Evolutionary conservation across 2,329 filamentous ascomycete species (phyloP), one percentile per base, ranked within the genome.

Genomic region (Ophiostoma perfectum): DNA sequence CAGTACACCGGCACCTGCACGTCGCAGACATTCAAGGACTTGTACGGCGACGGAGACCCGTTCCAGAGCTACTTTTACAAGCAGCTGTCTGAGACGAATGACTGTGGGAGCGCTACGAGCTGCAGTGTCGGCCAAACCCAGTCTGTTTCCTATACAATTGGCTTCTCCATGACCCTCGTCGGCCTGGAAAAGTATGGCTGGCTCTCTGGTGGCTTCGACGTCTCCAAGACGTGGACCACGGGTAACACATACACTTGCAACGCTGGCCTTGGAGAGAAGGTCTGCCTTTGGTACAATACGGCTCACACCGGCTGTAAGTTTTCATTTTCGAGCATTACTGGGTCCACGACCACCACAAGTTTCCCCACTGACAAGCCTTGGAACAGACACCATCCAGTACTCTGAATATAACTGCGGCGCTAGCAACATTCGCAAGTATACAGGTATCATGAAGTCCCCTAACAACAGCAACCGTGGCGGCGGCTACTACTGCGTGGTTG

Each of bases 401-500:
- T 38, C 12, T 5, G 5, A 62, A 1, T 66, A 36, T 4, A 16
- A 49, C 49, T 55, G 49, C 18, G 49, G 49, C 18, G 5, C 49
- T 2, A 9, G 8, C 49, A 6, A 9, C 16, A 2, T 49, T 16
- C 12, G 9, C 12, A 49, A 49, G 14, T 16, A n/a, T 12, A 6
- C 12, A 1, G 47, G 3, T n/a, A 2, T 68, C 63, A 47, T 68
- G 41, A 41, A 14, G 27, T 68, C 63, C 12, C 67, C 49, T 36
- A 68, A 68, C 16, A 42, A 38, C 4, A 5, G 16, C 18, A 68
- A 65, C 45, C 63, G 63, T 47, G 58, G 45, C 52, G 63, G 67
- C n/a, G 47, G 62, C 63, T 68, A 65, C 67, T 62, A 65, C 62
- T 65, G 62, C n/a, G 62, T 65, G 38, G 27, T 41, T 39, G 62